Evolutionary conservation across 208 protist species (phyloP), one percentile per base, ranked within the genome.

Genomic region (Leishmania aethiopica): DNA sequence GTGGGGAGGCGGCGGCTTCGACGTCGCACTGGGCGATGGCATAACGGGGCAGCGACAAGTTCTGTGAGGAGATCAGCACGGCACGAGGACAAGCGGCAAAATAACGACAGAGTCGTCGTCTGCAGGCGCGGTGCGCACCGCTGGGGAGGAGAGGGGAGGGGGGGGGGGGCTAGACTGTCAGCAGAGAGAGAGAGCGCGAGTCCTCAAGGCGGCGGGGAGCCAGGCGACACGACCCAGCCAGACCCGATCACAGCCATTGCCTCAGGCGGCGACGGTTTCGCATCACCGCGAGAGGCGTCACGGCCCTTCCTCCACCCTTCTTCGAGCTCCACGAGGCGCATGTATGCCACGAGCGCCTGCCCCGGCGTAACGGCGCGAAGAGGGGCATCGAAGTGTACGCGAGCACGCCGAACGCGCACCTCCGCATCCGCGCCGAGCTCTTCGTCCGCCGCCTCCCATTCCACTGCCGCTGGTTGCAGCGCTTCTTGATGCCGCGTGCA

Each of bases 271-370:
- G 40, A 47, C 32, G 55, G 25, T 22, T 19, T 22, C 28, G 75
- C 57, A 37, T 78, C 35, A 10, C 32, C 13, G 75, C 8, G 55
- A 37, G 51, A 47, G n/a, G 51, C 19, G 75, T 5, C 62, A 40
- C 74, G 25, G 35, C 72, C 3, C 32, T 40, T 35, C 45, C 8
- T 11, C 19, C 45, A 47, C n/a, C 37, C 42, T 32, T 19, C 19
- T 55, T 32, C 37, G 22, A 90, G 49, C n/a, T 32, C 76, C 6
- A 57, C 0, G 42, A 77, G 55, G 10, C 87, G 59, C 15, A 79
- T 55, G 82, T 96, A 95, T 2, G 85, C 77, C 51, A 95, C 91
- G 7, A 95, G 77, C 53, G 87, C 86, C 82, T 96, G 93, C 11
- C 93, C 93, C 8, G 89, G 13, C 17, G 90, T 88, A n/a, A 92